A percentile compares a stretch with the other conserved stretches of the same genome.
These are phyloP conservation scores for Coprinopsis strossmayeri DNA, from an alignment of 768 basidiomycete species.

Conservation along the genomic window DNA sequence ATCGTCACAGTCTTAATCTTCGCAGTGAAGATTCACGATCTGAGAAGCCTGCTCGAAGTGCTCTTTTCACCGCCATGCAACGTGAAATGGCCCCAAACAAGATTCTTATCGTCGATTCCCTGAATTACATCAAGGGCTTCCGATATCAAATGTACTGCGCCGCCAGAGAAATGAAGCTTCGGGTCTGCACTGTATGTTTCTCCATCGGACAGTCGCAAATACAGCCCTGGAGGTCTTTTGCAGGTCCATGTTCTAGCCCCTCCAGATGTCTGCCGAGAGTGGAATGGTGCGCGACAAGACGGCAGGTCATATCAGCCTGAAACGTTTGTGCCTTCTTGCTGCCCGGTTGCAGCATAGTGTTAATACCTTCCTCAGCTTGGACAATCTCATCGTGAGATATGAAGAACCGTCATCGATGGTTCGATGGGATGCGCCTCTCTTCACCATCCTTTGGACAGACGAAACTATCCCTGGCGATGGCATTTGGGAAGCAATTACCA, in stretches of 20 bases:
- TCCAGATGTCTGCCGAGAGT: conserved; percentile 66
- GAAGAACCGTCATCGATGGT: conserved; percentile 98
- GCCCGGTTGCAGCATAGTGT: neutral
- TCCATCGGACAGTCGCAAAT: neutral
- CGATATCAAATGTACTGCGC: conserved; percentile 98
- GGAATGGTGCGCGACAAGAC: conserved; percentile 56
- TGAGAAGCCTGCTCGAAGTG: conserved; percentile 85
- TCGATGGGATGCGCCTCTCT: conserved; percentile 96
- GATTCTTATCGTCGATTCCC: conserved; percentile 82
- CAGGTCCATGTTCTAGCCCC: conserved; percentile 75
- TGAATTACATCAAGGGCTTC: conserved; percentile 98
- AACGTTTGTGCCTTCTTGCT: conserved; percentile 50
- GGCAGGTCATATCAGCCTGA: conserved; percentile 51
- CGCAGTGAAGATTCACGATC: conserved; percentile 24
- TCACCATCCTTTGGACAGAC: conserved; percentile 77
- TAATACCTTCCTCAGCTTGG: conserved; percentile 44
- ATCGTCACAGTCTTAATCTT: conserved; percentile 1
- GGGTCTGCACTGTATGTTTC: conserved; percentile 76
- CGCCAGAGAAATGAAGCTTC: conserved; percentile 78
- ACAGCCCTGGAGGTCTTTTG: conserved; percentile 13
- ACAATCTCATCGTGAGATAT: conserved; percentile 81
- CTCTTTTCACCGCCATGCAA: conserved; percentile 78
- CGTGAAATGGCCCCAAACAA: conserved; percentile 65
- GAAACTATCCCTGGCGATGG: conserved; percentile 54
- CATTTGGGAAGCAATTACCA: conserved; percentile 79